Percentiles rank a stretch among this genome's conserved stretches.
phyloP scores from a whole-genome alignment of 495 filamentous ascomycete species.

The Penicillium paxilli region DNA sequence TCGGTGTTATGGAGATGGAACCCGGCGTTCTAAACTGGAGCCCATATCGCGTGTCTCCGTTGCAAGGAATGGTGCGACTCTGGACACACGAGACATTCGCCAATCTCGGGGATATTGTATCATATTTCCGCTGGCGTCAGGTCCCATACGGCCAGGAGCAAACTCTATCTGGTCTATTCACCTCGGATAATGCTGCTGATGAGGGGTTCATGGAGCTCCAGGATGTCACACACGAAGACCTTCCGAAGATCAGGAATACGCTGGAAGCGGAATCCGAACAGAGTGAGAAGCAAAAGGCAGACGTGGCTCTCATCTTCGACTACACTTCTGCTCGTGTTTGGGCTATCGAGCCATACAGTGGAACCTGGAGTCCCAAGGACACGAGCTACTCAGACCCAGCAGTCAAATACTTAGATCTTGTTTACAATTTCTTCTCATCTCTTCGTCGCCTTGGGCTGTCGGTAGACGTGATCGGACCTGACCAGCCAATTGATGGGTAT shows the following conservation, averaged over 20 bases:
- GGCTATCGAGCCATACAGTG: background rate
- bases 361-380: background rate
- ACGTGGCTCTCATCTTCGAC: background rate
- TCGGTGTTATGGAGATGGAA: background rate
- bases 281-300: background rate
- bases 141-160: background rate
- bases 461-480: background rate
- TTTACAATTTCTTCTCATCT: background rate
- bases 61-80: background rate
- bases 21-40: background rate
- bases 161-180: background rate
- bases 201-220: background rate
- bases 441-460: background rate
- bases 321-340: background rate
- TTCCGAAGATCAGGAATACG: background rate
- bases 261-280: background rate
- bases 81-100: background rate
- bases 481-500: background rate
- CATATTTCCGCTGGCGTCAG: background rate
- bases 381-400: background rate
- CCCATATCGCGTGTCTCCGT: background rate
- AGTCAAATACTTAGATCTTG: background rate
- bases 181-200: background rate
- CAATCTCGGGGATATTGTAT: background rate
- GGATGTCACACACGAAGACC: background rate